Conservation (phyloP, 2,329 filamentous ascomycete genomes). For the Fusarium verrucosum region DNA sequence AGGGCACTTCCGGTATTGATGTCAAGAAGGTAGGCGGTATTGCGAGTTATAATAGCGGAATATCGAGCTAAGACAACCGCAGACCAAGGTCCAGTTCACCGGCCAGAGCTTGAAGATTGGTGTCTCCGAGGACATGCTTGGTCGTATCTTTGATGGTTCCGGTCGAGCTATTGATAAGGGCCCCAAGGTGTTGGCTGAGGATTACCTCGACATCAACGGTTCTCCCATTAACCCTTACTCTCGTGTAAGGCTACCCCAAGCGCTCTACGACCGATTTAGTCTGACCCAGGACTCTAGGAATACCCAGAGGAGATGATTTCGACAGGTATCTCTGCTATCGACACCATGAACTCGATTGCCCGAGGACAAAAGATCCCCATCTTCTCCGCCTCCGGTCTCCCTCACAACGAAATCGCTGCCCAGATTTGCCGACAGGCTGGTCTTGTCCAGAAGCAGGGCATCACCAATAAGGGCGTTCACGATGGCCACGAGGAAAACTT, state of each 20-base stretch:
- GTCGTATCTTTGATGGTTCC: conserved; percentile 98
- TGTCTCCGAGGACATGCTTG: conserved; percentile 99
- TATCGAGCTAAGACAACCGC: conserved; percentile 43
- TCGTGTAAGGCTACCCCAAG: conserved; percentile 67
- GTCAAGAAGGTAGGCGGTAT: conserved; percentile 85
- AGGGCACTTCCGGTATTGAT: conserved; percentile 96
- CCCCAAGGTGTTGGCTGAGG: conserved; percentile 95
- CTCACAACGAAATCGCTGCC: conserved; percentile 98
- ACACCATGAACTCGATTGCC: conserved; percentile 98
- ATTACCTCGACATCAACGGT: conserved; percentile 99
- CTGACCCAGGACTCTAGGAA: conserved; percentile 64
- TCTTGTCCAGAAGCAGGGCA: conserved; percentile 80
- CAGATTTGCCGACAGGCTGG: conserved; percentile 98
- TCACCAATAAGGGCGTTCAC: conserved; percentile 92
- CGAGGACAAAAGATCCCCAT: conserved; percentile 99
- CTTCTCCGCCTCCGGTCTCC: conserved; percentile 97
- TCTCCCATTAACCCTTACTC: conserved; percentile 98
- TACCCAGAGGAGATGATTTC: conserved; percentile 99
- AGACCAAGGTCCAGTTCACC: conserved; percentile 98
- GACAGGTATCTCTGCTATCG: conserved; percentile 98
- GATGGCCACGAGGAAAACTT: conserved; percentile 99
- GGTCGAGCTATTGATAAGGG: conserved; percentile 99
- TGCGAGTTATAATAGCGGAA: conserved; percentile 6
- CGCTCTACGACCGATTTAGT: not conserved
- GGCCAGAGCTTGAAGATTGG: conserved; percentile 97